Percentiles rank a stretch among this genome's conserved stretches.
phyloP scores from a whole-genome alignment of 208 protist genomes.

The Leishmania major region DNA sequence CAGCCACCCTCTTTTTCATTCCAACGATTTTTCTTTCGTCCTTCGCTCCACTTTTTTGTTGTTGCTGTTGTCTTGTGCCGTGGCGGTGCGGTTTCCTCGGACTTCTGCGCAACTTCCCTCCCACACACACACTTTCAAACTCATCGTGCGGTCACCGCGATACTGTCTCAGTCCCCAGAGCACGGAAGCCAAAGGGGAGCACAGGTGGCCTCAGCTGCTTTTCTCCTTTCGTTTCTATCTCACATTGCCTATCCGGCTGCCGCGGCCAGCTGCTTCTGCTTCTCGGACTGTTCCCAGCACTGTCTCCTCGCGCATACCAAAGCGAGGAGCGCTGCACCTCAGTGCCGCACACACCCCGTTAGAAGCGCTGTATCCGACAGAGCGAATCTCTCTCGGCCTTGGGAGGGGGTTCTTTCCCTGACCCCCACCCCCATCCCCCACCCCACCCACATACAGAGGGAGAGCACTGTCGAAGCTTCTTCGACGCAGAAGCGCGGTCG shows the following conservation, averaged over 20 bases:
- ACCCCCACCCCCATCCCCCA: neutral
- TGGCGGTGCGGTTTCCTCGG: neutral
- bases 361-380: neutral
- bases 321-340: neutral
- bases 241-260: neutral
- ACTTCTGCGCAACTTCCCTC: neutral
- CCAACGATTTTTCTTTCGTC: neutral
- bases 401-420: neutral
- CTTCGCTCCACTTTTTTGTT: neutral
- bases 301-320: neutral
- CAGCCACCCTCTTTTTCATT: neutral
- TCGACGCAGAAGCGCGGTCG: no score
- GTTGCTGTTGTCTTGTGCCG: neutral
- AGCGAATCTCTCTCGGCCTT: neutral
- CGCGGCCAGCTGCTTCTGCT: neutral
- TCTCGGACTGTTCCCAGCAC: neutral
- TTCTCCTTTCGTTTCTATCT: neutral
- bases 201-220: neutral
- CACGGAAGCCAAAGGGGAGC: neutral
- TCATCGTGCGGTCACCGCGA: neutral
- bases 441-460: neutral
- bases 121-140: neutral
- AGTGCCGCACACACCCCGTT: neutral
- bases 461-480: neutral
- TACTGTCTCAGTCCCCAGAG: neutral